These are phyloP conservation scores for Cardamine occulta DNA, from an alignment of 345 rosid genomes.

Conservation along the genomic window DNA sequence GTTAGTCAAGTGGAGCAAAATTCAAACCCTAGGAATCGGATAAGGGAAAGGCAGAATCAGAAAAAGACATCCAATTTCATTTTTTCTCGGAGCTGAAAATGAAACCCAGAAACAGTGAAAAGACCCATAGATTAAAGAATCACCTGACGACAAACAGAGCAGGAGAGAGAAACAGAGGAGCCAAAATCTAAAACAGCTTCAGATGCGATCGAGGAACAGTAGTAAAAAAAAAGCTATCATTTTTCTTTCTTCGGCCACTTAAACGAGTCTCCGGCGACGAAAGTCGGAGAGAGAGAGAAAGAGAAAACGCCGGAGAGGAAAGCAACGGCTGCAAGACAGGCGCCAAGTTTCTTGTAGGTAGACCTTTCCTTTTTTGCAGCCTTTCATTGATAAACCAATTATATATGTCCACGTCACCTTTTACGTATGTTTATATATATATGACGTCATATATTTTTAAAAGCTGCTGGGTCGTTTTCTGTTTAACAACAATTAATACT, in stretches of 20 bases:
- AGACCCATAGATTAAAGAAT: background rate
- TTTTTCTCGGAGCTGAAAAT: background rate
- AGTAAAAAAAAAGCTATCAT: slow-evolving; percentile 13
- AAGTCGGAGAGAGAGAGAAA: slow-evolving; percentile 17
- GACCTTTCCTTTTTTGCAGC: slow-evolving; percentile 28
- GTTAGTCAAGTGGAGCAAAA: background rate
- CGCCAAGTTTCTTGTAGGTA: slow-evolving; percentile 45
- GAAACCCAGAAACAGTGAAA: slow-evolving; percentile 28
- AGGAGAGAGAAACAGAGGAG: slow-evolving; percentile 27
- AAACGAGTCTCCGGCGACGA: slow-evolving; percentile 20
- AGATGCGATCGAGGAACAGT: background rate
- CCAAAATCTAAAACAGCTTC: slow-evolving; percentile 23
- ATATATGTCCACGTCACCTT: slow-evolving; percentile 8
- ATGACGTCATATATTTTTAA: background rate
- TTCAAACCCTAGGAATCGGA: slow-evolving; percentile 11
- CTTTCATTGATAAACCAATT: slow-evolving; percentile 15
- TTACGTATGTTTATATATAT: background rate
- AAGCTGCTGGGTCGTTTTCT: slow-evolving; percentile 36
- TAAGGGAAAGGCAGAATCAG: slow-evolving; percentile 29
- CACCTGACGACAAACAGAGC: slow-evolving; percentile 37
- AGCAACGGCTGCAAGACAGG: slow-evolving; percentile 41
- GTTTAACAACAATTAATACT: background rate
- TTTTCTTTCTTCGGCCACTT: background rate
- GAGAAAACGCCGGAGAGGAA: slow-evolving; percentile 32
- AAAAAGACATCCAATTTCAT: background rate